phyloP scores from a whole-genome alignment of 768 basidiomycete species.

The Russula earlei region DNA sequence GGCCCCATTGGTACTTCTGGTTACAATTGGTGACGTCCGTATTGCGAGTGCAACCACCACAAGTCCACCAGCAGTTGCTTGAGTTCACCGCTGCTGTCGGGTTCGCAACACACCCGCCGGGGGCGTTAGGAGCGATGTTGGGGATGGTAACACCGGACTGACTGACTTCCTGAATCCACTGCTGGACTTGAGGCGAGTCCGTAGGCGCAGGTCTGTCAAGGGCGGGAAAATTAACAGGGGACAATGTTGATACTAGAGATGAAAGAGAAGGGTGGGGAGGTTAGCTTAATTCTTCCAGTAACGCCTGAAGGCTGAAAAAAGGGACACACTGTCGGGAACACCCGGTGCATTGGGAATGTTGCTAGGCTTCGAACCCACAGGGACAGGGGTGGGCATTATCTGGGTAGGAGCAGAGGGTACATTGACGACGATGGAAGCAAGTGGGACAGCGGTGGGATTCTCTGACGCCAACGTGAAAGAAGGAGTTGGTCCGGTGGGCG shows the following conservation, averaged over 20 bases:
- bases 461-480: slow-evolving; percentile 39
- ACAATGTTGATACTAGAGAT: slow-evolving; percentile 3
- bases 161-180: slow-evolving; percentile 60
- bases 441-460: slow-evolving; percentile 54
- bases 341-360: slow-evolving; percentile 26
- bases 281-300: neutral
- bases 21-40: slow-evolving; percentile 74
- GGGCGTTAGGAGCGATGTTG: slow-evolving; percentile 35
- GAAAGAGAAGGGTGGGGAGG: neutral
- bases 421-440: slow-evolving; percentile 38
- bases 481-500: slow-evolving; percentile 22
- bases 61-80: slow-evolving; percentile 73
- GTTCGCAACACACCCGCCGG: slow-evolving; percentile 48
- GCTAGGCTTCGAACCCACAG: slow-evolving; percentile 40
- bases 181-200: slow-evolving; percentile 52
- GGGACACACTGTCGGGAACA: slow-evolving; percentile 27
- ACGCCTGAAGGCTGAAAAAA: neutral
- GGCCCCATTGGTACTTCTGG: slow-evolving; percentile 46
- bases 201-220: slow-evolving; percentile 54
- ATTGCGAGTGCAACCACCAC: slow-evolving; percentile 56
- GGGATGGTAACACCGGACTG: slow-evolving; percentile 53
- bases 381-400: slow-evolving; percentile 37
- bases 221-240: slow-evolving; percentile 43
- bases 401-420: slow-evolving; percentile 36
- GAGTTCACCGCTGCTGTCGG: slow-evolving; percentile 38